Conservation (phyloP, 2,329 filamentous ascomycete species). For the Paecilomyces variotii region DNA sequence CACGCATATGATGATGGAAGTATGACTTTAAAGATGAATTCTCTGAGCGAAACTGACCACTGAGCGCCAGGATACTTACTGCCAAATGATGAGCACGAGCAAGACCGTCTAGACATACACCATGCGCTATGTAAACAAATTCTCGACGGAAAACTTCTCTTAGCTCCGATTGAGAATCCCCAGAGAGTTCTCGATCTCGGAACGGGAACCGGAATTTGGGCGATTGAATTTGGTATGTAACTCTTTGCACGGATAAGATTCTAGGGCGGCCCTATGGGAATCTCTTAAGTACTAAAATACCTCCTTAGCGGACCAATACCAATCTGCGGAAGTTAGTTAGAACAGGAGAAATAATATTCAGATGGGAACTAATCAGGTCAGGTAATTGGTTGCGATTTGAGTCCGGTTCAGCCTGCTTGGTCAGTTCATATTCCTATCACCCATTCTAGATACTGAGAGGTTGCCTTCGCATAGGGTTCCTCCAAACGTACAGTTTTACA, state of each 20-base stretch:
- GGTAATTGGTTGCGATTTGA: slow-evolving; percentile 3
- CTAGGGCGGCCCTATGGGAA: neutral
- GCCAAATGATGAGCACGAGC: neutral
- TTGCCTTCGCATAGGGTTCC: neutral
- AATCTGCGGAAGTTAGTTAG: neutral
- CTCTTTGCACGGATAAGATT: neutral
- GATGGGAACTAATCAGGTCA: neutral
- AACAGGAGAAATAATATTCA: neutral
- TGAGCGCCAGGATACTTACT: neutral
- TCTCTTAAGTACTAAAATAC: neutral
- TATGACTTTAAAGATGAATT: neutral
- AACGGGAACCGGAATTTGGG: slow-evolving; percentile 50
- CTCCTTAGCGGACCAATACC: neutral
- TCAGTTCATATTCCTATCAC: neutral
- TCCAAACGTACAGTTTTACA: slow-evolving; percentile 6
- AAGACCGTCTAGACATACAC: neutral
- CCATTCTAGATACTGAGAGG: neutral
- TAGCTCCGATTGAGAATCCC: slow-evolving; percentile 35
- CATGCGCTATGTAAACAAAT: neutral
- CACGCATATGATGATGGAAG: neutral
- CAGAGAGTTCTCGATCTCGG: slow-evolving; percentile 41
- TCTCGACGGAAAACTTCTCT: slow-evolving; percentile 36
- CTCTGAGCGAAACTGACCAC: neutral
- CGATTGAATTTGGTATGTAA: slow-evolving; percentile 32
- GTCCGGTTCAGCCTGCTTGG: slow-evolving; percentile 4